Evolutionary conservation across 345 rosid genomes (phyloP), one percentile per base, ranked within the genome.

Genomic region (Psidium friedrichsthalianum): DNA sequence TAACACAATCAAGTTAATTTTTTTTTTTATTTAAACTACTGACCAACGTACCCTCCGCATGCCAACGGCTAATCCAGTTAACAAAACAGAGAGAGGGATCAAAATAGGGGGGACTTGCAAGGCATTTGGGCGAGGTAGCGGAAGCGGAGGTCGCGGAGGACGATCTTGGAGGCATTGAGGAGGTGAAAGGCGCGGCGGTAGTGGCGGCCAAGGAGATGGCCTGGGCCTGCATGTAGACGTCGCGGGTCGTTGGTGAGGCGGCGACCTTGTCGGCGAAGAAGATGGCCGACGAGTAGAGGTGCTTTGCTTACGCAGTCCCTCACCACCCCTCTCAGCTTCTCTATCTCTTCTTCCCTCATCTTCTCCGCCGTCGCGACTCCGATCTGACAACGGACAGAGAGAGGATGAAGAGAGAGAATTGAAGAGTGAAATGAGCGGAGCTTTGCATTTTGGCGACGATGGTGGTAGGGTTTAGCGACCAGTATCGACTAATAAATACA

Each of bases 261-360:
- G 98, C 97, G 24, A 95, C 95, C 86, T 97, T 94, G 82, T 97
- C 95, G 57, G 99, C 98, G 91, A 96, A 96, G 93, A 97, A 96
- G 74, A 97, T 97, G 82, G 99, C 99, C 10, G 98, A 97, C 9
- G 99, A 97, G 92, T 96, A 96, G 16, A 97, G 87, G 83, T 97
- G 99, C 92, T 97, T 97, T 97, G 93, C 94, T 95, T n/a, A 95
- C 96, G 86, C 99, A 97, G 89, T 95, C 98, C 53, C 99, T 89
- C 85, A 96, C 99, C 55, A 97, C 95, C 25, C 99, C 96, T 2
- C 99, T 93, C 85, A 97, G 95, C 92, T 93, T 97, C 90, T 97
- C 97, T 3, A 95, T 90, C 85, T 92, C 95, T 85, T 94, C 97
- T 88, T 97, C 99, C 89, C 93, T 95, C 98, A 97, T 97, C 57